Evolutionary conservation across 164 flowering plant genomes (phyloP), one percentile per base, ranked within the genome.

Genomic region (Pachysandra terminalis): DNA sequence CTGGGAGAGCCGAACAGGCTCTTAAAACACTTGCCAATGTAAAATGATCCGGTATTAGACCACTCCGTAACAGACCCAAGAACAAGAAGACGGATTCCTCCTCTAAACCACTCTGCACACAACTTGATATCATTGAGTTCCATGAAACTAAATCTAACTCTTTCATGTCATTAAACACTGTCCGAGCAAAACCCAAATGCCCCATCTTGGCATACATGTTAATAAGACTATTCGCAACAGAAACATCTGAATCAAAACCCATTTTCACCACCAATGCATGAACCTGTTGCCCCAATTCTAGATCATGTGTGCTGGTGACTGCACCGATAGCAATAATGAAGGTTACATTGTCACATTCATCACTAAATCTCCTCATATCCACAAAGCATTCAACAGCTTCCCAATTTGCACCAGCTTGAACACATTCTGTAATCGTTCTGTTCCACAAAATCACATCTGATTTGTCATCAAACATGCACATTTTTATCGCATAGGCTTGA

Each of bases 121-220:
- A 83, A 66, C 78, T 66, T 22, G 86, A 74, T 64, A 86, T 83
- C 78, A 86, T 79, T 0, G 86, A 75, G 73, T 84, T 84, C 90
- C 90, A 86, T 4, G 90, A 84, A 60, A 86, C 66, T 56, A 86
- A 65, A 77, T 84, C 87, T 69, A 67, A 21, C 25, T 83, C 81
- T 61, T 71, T 61, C 85, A 81, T 80, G 48, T 68, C 56, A 59
- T 40, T 32, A 54, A 87, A 87, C 45, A 84, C 74, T 58, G 52
- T 49, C 28, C 55, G 27, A 28, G 84, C 79, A 68, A 40, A 66
- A 65, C 22, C 58, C 56, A 82, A 59, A 52, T 54, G 53, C 2
- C 80, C 80, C 45, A 68, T 67, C 68, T 81, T 86, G 10, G 78
- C 69, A 70, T 84, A 84, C 88, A 84, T 83, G 53, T 83, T 81